Base-by-base conservation (phyloP, 805 yeast genomes). In the Nakazawaea holstii region DNA sequence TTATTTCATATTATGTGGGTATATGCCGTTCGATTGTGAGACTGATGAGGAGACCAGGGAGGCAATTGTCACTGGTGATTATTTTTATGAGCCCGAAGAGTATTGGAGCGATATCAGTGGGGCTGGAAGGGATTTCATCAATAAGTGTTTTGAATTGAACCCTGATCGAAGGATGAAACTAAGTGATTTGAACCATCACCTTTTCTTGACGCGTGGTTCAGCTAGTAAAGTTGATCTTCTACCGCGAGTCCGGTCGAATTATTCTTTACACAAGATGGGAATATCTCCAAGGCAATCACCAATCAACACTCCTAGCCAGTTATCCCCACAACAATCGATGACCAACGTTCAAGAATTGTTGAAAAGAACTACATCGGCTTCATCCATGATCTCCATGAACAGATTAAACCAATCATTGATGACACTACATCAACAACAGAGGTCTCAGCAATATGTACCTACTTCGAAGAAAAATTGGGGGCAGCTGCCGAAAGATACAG, bases 21-120 rank as follows among this genome's bases (percentile, higher is more conserved):
- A 86, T 54, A 92, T 92, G 9, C 95, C 95, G 0, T 87, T 87
- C 59, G 82, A 89, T 59, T 98, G 95, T 62, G 95, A 90, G 58
- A 82, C 87, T 53, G 95, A 94, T 64, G 94, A 85, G 37, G 92
- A 87, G 52, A 82, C 85, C 84, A 75, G 80, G 51, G 87, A 85
- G 39, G 92, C 85, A 61, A 85, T 86, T 45, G 54, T 82, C 7
- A 66, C 69, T 35, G 92, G 86, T 0, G 77, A 74, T 49, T 84
- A 73, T 61, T 86, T 84, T 59, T 86, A 80, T 59, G 78, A 87
- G 4, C 92, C 92, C 0, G 33, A 95, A 87, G 56, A 92, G 95
- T 86, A 82, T 55, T 86, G 91, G 87, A 90, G 85, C 60, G 74
- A 75, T 2, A 80, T 85, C 17, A 73, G 71, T 36, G 92, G 84